A percentile compares a stretch with the other conserved stretches of the same genome.
Evolutionary conservation across 805 yeast genomes (phyloP).

Genomic region (Pichia exigua): DNA sequence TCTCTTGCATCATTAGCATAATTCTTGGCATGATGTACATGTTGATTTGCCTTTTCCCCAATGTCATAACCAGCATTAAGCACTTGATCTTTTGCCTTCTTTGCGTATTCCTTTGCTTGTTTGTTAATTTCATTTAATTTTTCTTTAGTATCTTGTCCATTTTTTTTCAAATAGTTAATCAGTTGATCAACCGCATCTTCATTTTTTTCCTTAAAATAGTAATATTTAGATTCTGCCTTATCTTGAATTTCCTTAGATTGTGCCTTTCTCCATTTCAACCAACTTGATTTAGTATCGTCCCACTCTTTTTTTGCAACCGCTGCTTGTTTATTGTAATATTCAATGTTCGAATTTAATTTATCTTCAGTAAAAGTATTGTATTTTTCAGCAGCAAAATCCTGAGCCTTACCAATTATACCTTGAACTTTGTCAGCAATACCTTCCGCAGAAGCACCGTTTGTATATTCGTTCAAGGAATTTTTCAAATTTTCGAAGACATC

Average conservation of each 20-base stretch:
- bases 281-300: conserved; percentile 21
- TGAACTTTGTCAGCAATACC: conserved; percentile 5
- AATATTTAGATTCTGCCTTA: conserved; percentile 19
- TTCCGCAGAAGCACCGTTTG: background rate
- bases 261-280: conserved; percentile 25
- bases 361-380: conserved; percentile 22
- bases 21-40: background rate
- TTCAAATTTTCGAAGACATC: conserved; percentile 12
- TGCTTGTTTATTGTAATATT: conserved; percentile 20
- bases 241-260: conserved; percentile 24
- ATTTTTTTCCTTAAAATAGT: conserved; percentile 13
- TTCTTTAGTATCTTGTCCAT: background rate
- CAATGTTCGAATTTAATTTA: conserved; percentile 16
- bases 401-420: conserved; percentile 5
- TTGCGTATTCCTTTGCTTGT: background rate
- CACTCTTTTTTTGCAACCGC: conserved; percentile 20
- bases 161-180: conserved; percentile 6
- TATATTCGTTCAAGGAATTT: conserved; percentile 5
- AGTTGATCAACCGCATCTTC: conserved; percentile 16
- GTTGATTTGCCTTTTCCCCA: background rate
- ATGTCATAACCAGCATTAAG: background rate
- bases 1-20: conserved; percentile 2
- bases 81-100: background rate
- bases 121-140: background rate
- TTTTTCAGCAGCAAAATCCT: conserved; percentile 27